Base-by-base conservation (phyloP, 176 grass and related monocot genomes). In the Oryza punctata region DNA sequence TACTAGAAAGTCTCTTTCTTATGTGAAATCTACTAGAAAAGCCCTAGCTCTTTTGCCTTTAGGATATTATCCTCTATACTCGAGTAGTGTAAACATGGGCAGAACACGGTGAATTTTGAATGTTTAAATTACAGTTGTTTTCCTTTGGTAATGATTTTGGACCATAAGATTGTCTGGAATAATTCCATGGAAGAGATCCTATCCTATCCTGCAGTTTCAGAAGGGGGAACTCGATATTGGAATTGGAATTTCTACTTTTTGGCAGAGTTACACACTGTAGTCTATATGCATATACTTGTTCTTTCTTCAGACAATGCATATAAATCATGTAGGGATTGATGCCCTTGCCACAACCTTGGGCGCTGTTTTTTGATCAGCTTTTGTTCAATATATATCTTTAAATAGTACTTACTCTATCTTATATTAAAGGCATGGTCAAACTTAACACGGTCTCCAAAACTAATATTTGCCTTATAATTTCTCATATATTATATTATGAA, bases 201-300 rank as follows among this genome's bases (percentile, higher is more conserved):
- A 32, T 27, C 1, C 7, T 63, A 5, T 79, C 35, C 47, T 84
- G 13, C 59, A 73, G 41, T 67, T 72, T 33, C 19, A 61, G 67
- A 30, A 45, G 16, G 52, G 73, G 46, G 10, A 52, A 30, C 15
- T 26, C 44, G 24, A 21, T 13, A 14, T 63, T 78, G 11, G 79
- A 54, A 10, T 63, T 78, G n/a, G 73, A 65, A 29, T 21, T 88
- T 40, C 52, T 19, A 10, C 10, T 41, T 73, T 76, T 60, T 7
- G 19, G 9, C 69, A 88, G 25, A 83, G 65, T 50, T 43, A n/a
- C 14, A 50, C 61, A 46, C 4, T 70, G 28, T 54, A 88, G 76
- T 29, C 11, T 16, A 49, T 3, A 49, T 18, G 47, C 38, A 30
- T 60, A 15, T 29, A 47, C 57, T 3, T 61, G 50, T 52, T 4